These are phyloP conservation scores for Apiotrichum sp. DNA, from an alignment of 1,284 basidiomycete genomes.

Conservation along the genomic window DNA sequence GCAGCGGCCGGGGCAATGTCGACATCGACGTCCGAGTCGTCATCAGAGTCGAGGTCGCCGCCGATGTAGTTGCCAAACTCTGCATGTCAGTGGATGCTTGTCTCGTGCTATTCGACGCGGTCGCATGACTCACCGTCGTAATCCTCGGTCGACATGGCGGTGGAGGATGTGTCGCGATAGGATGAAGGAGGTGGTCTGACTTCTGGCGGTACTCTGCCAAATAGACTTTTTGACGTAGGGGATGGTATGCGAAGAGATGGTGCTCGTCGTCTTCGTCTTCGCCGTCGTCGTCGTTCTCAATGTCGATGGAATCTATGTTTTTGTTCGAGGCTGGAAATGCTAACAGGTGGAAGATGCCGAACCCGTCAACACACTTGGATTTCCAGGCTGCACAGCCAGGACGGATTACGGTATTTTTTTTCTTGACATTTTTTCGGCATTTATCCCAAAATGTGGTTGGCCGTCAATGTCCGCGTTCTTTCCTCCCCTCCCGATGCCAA, in stretches of 20 bases:
- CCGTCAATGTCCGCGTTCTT: no score
- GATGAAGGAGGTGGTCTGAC: no score
- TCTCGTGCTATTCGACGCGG: not conserved
- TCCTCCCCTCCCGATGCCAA: no score
- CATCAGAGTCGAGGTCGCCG: conserved; percentile 83
- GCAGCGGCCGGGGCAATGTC: conserved; percentile 10
- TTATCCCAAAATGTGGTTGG: conserved; percentile 16
- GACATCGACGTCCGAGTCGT: conserved; percentile 51
- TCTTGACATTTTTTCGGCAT: conserved; percentile 6
- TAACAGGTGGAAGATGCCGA: not conserved
- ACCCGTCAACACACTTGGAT: not conserved
- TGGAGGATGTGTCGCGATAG: not conserved
- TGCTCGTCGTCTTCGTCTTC: not conserved
- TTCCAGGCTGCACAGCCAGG: no score
- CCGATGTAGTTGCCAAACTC: conserved; percentile 93
- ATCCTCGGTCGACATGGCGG: conserved; percentile 45
- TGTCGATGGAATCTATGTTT: not conserved
- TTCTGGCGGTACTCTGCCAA: not conserved
- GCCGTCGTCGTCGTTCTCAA: not conserved
- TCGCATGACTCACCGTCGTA: conserved; percentile 40
- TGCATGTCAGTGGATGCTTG: conserved; percentile 8
- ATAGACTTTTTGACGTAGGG: not conserved
- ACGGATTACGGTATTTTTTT: conserved; percentile 3
- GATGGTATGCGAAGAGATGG: not conserved
- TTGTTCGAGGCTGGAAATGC: not conserved